Conservation (phyloP, 176 grass and related monocot species). For the Puya raimondii region DNA sequence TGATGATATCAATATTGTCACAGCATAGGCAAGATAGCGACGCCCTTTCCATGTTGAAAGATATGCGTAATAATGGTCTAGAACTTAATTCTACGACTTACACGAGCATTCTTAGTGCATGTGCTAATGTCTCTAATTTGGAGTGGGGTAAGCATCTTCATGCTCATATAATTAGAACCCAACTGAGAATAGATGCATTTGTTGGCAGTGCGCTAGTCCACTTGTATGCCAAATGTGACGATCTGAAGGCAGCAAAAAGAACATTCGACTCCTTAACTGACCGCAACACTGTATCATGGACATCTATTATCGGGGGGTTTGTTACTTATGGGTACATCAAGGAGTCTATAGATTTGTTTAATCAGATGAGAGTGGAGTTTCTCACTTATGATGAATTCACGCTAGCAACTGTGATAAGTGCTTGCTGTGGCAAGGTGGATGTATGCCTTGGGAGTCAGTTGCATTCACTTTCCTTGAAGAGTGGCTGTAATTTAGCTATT, state of each 20-base stretch:
- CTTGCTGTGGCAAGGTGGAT: slow-evolving; percentile 56
- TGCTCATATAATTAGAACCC: slow-evolving; percentile 49
- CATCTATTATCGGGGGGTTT: slow-evolving; percentile 72
- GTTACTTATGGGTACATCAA: slow-evolving; percentile 46
- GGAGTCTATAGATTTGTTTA: slow-evolving; percentile 72
- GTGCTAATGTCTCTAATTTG: slow-evolving; percentile 52
- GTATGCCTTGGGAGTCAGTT: slow-evolving; percentile 61
- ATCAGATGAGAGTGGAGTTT: slow-evolving; percentile 69
- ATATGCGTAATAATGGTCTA: slow-evolving; percentile 53
- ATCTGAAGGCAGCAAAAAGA: slow-evolving; percentile 49
- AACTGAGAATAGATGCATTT: slow-evolving; percentile 51
- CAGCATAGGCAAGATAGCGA: slow-evolving; percentile 40
- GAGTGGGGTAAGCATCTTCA: slow-evolving; percentile 69
- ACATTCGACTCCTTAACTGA: slow-evolving; percentile 44
- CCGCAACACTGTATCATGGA: slow-evolving; percentile 58
- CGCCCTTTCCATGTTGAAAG: slow-evolving; percentile 47
- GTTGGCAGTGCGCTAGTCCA: slow-evolving; percentile 86
- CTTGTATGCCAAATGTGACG: slow-evolving; percentile 79
- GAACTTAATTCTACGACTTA: slow-evolving; percentile 74
- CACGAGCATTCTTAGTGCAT: slow-evolving; percentile 72
- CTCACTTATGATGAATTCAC: slow-evolving; percentile 57
- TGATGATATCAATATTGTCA: slow-evolving; percentile 61
- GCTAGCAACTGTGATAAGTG: slow-evolving; percentile 66
- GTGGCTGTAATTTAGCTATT: slow-evolving; percentile 39
- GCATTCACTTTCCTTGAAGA: slow-evolving; percentile 58